These are phyloP conservation scores for Plasmodium billcollinsi DNA, from an alignment of 169 alveolate species.

Conservation along the genomic window DNA sequence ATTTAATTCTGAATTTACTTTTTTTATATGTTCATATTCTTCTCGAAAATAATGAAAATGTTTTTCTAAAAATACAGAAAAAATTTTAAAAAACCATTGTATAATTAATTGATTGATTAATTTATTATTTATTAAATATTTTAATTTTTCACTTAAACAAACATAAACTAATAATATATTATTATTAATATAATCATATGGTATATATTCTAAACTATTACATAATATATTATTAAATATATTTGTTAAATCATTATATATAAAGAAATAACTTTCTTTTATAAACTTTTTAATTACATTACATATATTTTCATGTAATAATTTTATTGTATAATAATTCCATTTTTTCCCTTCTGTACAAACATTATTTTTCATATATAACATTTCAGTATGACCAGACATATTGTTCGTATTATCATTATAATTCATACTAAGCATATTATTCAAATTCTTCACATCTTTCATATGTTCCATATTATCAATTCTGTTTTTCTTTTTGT, in stretches of 20 bases:
- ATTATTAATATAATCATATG: slow-evolving; percentile 21
- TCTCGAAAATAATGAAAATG: slow-evolving; percentile 20
- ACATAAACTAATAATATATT: slow-evolving; percentile 19
- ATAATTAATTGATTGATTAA: slow-evolving; percentile 16
- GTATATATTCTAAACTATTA: slow-evolving; percentile 11
- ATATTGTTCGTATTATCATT: not conserved
- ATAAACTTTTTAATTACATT: slow-evolving; percentile 29
- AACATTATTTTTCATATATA: not conserved
- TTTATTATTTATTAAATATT: slow-evolving; percentile 14
- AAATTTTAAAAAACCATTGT: slow-evolving; percentile 35
- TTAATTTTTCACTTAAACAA: slow-evolving; percentile 36
- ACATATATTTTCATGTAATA: slow-evolving; percentile 51
- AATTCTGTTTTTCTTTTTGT: not conserved
- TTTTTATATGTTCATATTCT: slow-evolving; percentile 28
- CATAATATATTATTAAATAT: slow-evolving; percentile 27
- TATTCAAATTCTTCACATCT: too few relatives aligned
- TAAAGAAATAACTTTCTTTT: slow-evolving; percentile 26
- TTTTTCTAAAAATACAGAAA: slow-evolving; percentile 3
- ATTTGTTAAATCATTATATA: slow-evolving; percentile 10
- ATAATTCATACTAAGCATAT: too few relatives aligned
- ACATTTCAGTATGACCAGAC: not conserved
- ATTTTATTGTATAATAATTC: not conserved
- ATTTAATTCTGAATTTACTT: slow-evolving; percentile 15
- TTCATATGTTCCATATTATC: not conserved
- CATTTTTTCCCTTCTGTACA: not conserved